Conservation (phyloP, 2,329 filamentous ascomycete genomes). For the Cladosporium halotolerans region DNA sequence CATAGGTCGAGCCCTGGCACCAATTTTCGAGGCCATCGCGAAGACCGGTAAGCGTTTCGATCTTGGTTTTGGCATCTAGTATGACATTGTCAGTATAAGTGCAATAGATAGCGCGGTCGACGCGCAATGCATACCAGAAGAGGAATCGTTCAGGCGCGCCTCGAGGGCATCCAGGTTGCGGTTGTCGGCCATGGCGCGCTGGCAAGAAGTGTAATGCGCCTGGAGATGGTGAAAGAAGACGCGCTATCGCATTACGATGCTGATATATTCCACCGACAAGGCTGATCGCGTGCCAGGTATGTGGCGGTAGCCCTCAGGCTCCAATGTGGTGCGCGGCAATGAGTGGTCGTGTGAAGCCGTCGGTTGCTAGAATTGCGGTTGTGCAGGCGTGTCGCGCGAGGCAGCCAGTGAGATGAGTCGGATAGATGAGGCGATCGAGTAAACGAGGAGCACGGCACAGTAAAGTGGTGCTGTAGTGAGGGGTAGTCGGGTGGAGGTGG, state of each 20-base stretch:
- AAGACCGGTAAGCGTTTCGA: conserved; percentile 75
- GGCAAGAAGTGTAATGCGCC: conserved; percentile 6
- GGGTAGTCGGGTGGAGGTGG: background rate
- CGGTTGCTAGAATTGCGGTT: background rate
- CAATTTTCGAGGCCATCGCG: conserved; percentile 90
- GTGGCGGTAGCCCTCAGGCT: no score
- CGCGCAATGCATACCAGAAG: conserved; percentile 10
- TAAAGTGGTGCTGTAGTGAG: conserved; percentile 11
- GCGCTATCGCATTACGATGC: conserved; percentile 9
- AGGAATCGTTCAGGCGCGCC: conserved; percentile 40
- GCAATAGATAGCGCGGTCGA: background rate
- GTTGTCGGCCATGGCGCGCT: conserved; percentile 29
- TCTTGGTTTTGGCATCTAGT: conserved; percentile 72
- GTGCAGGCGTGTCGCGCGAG: conserved; percentile 2
- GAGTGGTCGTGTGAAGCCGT: background rate
- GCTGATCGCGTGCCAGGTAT: background rate
- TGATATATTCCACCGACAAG: background rate
- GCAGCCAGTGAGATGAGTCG: background rate
- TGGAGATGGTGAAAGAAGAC: background rate
- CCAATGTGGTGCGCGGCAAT: no score
- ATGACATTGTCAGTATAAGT: background rate
- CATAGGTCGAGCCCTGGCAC: conserved; percentile 69
- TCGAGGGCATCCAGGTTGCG: conserved; percentile 42
- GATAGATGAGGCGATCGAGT: background rate
- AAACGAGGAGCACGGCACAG: conserved; percentile 5